phyloP scores from a whole-genome alignment of 805 yeast species.

The Zygoascus tannicola region DNA sequence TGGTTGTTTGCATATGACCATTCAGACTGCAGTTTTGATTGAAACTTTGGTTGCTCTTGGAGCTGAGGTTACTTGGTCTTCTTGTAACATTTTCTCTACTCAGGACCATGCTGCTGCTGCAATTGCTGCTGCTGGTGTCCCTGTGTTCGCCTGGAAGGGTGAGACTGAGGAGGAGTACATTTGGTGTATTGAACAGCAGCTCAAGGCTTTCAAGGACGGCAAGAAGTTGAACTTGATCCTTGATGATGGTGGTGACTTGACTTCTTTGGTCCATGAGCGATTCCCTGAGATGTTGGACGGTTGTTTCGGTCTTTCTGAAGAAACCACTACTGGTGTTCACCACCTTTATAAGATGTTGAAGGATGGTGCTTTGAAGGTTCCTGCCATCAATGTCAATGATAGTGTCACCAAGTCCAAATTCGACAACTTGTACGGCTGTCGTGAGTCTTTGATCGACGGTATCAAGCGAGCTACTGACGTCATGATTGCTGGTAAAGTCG shows the following conservation, averaged over 20 bases:
- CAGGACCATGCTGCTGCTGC: conserved; percentile 99
- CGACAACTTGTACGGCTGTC: conserved; percentile 99
- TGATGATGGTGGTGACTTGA: conserved; percentile 99
- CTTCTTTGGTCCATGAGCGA: conserved; percentile 92
- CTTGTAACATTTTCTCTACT: conserved; percentile 98
- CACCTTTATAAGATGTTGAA: conserved; percentile 93
- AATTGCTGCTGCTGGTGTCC: conserved; percentile 98
- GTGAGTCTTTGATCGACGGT: conserved; percentile 98
- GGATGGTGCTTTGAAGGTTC: conserved; percentile 85
- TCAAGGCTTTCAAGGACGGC: conserved; percentile 93
- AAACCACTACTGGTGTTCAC: conserved; percentile 99
- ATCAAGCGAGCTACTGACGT: conserved; percentile 99
- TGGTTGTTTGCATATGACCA: conserved; percentile 99
- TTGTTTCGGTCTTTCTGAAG: conserved; percentile 96
- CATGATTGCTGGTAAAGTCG: conserved; percentile 98
- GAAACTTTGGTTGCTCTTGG: conserved; percentile 96
- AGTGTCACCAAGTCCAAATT: conserved; percentile 98
- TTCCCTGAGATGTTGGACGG: conserved; percentile 94
- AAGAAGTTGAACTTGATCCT: conserved; percentile 92
- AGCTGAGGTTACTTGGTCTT: conserved; percentile 99
- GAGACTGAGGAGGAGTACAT: conserved; percentile 99
- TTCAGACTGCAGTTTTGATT: conserved; percentile 97
- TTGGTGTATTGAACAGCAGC: conserved; percentile 99
- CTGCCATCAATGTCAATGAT: conserved; percentile 98
- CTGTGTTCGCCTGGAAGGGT: conserved; percentile 99